Conservation (phyloP, 352 stramenopile species). For the Globisporangium splendens region DNA sequence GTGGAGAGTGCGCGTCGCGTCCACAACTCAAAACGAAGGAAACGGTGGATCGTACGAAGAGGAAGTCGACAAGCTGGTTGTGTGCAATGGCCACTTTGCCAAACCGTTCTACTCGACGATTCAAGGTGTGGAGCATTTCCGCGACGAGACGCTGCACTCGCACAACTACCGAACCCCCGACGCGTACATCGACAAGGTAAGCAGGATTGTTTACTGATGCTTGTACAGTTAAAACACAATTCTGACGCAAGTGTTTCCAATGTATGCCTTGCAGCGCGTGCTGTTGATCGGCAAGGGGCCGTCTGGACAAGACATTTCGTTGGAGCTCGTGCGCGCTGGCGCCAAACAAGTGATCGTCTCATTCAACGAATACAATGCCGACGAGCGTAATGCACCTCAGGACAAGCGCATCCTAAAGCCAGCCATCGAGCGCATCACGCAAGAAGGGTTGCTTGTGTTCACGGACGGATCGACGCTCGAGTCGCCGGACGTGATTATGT, state of each 20-base stretch:
- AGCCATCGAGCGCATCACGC: conserved; percentile 41
- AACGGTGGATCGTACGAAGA: conserved; percentile 48
- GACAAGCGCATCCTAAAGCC: conserved; percentile 57
- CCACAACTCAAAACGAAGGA: conserved; percentile 7
- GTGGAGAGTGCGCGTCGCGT: conserved; percentile 45
- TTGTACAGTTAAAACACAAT: too few species aligned
- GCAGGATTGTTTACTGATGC: too few species aligned
- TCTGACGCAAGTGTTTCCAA: neutral
- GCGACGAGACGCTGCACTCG: conserved; percentile 40
- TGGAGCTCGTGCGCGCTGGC: conserved; percentile 46
- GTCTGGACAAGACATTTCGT: conserved; percentile 76
- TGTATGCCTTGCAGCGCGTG: conserved; percentile 30
- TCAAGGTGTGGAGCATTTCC: conserved; percentile 49
- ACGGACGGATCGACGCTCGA: conserved; percentile 44
- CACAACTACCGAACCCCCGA: conserved; percentile 50
- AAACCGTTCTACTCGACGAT: conserved; percentile 44
- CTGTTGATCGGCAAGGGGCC: conserved; percentile 64
- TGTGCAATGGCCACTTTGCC: conserved; percentile 82
- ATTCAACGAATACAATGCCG: conserved; percentile 35
- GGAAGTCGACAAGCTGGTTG: conserved; percentile 63
- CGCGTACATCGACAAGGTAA: conserved; percentile 39
- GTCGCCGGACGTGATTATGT: conserved; percentile 71
- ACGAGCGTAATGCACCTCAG: conserved; percentile 16
- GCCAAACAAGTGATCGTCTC: conserved; percentile 60
- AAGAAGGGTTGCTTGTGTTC: conserved; percentile 52